These are phyloP conservation scores for Botrytis elliptica DNA, from an alignment of 2,329 filamentous ascomycete genomes.

Conservation along the genomic window DNA sequence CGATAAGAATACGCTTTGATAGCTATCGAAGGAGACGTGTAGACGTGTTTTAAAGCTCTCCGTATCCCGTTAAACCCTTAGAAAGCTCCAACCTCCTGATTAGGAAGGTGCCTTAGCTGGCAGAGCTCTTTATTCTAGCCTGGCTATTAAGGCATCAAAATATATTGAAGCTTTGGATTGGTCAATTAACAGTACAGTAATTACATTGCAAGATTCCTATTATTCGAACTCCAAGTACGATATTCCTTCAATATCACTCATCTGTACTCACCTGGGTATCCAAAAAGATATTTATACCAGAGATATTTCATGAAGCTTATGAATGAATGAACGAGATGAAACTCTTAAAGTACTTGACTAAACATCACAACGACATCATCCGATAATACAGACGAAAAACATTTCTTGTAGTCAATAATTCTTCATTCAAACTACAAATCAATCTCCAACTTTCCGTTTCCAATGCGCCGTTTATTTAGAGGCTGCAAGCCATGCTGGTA, in stretches of 20 bases:
- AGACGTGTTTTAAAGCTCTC: neutral
- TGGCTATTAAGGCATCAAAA: neutral
- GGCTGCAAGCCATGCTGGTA: constrained; percentile 11
- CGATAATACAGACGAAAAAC: neutral
- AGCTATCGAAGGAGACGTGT: neutral
- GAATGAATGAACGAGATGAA: neutral
- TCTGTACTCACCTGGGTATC: neutral
- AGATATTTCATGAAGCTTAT: neutral
- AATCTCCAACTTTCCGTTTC: neutral
- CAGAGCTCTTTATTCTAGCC: neutral
- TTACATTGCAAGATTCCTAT: neutral
- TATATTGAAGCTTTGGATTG: neutral
- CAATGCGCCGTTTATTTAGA: neutral
- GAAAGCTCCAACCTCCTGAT: neutral
- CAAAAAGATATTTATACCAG: neutral
- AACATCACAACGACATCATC: neutral
- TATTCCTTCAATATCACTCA: neutral
- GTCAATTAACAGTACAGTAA: neutral
- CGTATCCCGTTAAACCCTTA: neutral
- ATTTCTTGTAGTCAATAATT: neutral
- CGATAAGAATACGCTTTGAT: neutral
- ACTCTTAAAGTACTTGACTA: neutral
- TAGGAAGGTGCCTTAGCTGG: too few species aligned
- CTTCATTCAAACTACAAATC: neutral
- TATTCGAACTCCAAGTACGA: neutral